Conservation (phyloP, 805 yeast genomes). For the Saturnispora ahearnii region DNA sequence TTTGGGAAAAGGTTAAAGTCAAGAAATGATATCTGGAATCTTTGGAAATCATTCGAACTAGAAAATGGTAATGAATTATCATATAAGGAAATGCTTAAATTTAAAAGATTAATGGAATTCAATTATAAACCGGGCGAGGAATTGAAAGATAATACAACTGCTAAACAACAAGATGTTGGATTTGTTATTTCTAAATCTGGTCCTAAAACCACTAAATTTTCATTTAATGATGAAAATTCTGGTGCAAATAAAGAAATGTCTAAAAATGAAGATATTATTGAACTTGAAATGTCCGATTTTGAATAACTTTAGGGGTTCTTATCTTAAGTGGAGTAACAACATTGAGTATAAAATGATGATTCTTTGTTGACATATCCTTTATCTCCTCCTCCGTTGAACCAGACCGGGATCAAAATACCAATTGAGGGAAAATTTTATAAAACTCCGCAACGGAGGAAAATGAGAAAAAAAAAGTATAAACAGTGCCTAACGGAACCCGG, state of each 20-base stretch:
- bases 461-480: neutral
- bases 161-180: conserved; percentile 33
- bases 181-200: conserved; percentile 37
- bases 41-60: conserved; percentile 71
- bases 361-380: no score
- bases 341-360: no score
- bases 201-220: conserved; percentile 26
- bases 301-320: neutral
- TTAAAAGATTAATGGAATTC: conserved; percentile 36
- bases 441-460: neutral
- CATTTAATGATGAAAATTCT: conserved; percentile 10
- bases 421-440: neutral
- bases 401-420: no score
- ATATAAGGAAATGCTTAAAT: conserved; percentile 63
- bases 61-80: conserved; percentile 60
- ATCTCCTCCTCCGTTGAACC: no score
- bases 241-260: conserved; percentile 5
- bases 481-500: neutral
- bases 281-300: conserved; percentile 34
- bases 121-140: conserved; percentile 18
- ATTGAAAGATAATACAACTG: conserved; percentile 12
- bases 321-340: no score
- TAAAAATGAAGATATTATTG: conserved; percentile 52
- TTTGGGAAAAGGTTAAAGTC: conserved; percentile 20
- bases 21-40: conserved; percentile 41